These are phyloP conservation scores for Penicillium parvum DNA, from an alignment of 495 filamentous ascomycete genomes.

Conservation along the genomic window DNA sequence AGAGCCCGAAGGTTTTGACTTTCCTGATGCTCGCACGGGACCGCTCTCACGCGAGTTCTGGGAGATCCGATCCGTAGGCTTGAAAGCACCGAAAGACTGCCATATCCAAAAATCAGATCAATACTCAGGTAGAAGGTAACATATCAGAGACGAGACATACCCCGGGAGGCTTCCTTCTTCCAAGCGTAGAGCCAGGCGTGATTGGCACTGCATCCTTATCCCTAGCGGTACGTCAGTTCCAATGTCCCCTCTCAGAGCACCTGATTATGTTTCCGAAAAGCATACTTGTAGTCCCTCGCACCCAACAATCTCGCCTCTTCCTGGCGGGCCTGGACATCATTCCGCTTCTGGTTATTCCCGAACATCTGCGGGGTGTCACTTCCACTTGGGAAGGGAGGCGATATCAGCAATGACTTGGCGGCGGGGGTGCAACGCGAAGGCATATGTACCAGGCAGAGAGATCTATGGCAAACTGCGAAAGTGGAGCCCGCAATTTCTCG, in stretches of 20 bases:
- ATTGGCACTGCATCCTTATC: constrained; percentile 15
- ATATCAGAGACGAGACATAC: constrained; percentile 5
- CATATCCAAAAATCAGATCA: constrained; percentile 2
- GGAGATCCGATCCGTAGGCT: constrained; percentile 30
- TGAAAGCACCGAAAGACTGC: constrained; percentile 17
- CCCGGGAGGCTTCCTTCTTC: constrained; percentile 14
- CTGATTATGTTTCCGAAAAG: neutral
- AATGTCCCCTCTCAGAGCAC: neutral
- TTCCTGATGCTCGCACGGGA: constrained; percentile 33
- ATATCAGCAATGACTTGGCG: constrained; percentile 12
- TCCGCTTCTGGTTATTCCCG: constrained; percentile 4
- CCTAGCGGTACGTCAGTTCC: neutral
- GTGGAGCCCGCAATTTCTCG: constrained; percentile 22
- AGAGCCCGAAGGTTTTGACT: constrained; percentile 1
- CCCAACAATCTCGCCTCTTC: constrained; percentile 27
- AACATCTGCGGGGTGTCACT: constrained; percentile 19
- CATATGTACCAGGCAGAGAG: constrained; percentile 29
- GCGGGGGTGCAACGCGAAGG: constrained; percentile 6
- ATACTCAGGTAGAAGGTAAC: neutral
- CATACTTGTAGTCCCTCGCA: constrained; percentile 13
- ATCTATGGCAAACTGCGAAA: constrained; percentile 23
- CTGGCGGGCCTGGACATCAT: constrained; percentile 11
- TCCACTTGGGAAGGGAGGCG: constrained; percentile 2
- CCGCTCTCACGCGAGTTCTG: constrained; percentile 32
- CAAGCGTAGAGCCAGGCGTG: constrained; percentile 10